Evolutionary conservation across 2,329 filamentous ascomycete genomes (phyloP), one percentile per base, ranked within the genome.

Genomic region (Clonostachys chloroleuca): DNA sequence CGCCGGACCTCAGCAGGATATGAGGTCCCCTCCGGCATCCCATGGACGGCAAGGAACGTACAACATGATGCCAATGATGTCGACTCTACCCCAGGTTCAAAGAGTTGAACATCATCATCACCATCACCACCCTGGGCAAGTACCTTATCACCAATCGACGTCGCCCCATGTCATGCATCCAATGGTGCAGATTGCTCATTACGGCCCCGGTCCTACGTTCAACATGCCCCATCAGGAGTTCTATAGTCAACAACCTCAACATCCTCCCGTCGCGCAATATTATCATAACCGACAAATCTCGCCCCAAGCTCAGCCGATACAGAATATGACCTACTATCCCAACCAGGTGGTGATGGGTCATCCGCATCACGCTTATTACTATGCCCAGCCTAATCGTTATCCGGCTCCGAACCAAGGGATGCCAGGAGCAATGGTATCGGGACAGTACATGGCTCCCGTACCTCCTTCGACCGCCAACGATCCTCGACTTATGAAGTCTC

Each of bases 41-140:
- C 46, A 48, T 34, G 55, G 56, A 13, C 54, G 56, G 18, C 34
- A 20, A n/a, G 34, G 44, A 5, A 60, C 66, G 8, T 80, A 74
- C 59, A 75, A 73, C 53, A 76, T 79, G 74, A 60, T 55, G 17
- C 52, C 62, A 14, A 68, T 80, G 65, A 61, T 62, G 33, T 69
- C 63, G 51, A 59, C 71, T 43, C 61, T 79, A 33, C 75, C 75
- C 0, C 65, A 67, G 34, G 50, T 60, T 20, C 58, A 56, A 7
- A 33, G 59, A 57, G 9, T 69, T 68, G 40, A 68, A 70, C 44
- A 55, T 60, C 39, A 65, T 65, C 34, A 60, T 57, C 57, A 56
- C 39, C 66, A 64, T 40, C 64, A 60, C 43, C 61, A 61, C 40
- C 36, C 14, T n/a, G 24, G 24, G 24, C 24, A 30, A 4, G 8